Percentiles rank a stretch among this genome's conserved stretches.
Evolutionary conservation across 768 basidiomycete genomes (phyloP).

Genomic region (Pisolithus marmoratus): DNA sequence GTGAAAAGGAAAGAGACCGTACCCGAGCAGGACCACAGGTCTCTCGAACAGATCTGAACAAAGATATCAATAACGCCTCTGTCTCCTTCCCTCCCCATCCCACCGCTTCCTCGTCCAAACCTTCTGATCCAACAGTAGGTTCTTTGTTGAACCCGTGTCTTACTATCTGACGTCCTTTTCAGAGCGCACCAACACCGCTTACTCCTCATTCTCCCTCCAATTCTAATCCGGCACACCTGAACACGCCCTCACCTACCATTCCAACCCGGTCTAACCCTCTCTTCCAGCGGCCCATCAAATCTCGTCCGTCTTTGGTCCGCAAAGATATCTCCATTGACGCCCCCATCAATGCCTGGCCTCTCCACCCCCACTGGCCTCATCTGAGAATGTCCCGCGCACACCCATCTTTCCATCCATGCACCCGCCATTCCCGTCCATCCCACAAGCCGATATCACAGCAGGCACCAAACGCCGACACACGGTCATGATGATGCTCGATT

Average conservation of each 20-base stretch:
- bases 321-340: slow-evolving; percentile 20
- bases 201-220: slow-evolving; percentile 29
- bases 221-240: slow-evolving; percentile 8
- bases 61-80: slow-evolving; percentile 9
- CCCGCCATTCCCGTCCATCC: slow-evolving; percentile 21
- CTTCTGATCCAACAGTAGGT: slow-evolving; percentile 27
- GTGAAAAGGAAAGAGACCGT: slow-evolving; percentile 49
- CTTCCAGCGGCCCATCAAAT: slow-evolving; percentile 23
- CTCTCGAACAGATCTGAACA: slow-evolving; percentile 14
- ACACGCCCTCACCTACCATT: slow-evolving; percentile 26
- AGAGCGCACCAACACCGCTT: slow-evolving; percentile 20
- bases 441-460: slow-evolving; percentile 34
- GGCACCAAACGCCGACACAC: slow-evolving; percentile 74
- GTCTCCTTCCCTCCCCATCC: slow-evolving; percentile 14
- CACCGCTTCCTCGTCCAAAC: slow-evolving; percentile 13
- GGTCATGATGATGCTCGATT: slow-evolving; percentile 72
- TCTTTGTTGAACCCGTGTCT: background rate
- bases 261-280: slow-evolving; percentile 10
- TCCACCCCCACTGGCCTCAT: slow-evolving; percentile 21
- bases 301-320: slow-evolving; percentile 22
- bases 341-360: slow-evolving; percentile 11
- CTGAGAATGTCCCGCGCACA: slow-evolving; percentile 25
- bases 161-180: slow-evolving; percentile 5
- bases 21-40: slow-evolving; percentile 21
- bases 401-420: slow-evolving; percentile 10